Conservation (phyloP, 352 stramenopile species). For the Phytophthora sansomeana region DNA sequence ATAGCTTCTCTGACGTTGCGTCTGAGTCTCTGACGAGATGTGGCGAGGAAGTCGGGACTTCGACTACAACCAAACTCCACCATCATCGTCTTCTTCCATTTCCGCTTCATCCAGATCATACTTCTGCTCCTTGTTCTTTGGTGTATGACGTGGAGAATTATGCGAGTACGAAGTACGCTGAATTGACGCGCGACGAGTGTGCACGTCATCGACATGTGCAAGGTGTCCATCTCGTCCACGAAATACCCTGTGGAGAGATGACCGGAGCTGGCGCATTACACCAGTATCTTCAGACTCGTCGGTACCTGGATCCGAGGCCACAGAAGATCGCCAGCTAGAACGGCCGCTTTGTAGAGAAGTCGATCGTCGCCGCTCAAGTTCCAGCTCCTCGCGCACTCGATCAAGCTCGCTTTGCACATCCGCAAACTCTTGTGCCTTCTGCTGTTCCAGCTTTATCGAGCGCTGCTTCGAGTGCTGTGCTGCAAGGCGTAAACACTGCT, state of each 20-base stretch:
- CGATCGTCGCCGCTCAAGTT: constrained; percentile 53
- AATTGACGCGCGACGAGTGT: constrained; percentile 20
- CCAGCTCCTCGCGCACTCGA: constrained; percentile 59
- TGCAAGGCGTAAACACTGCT: constrained; percentile 54
- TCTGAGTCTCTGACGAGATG: too few relatives aligned
- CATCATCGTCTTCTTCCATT: constrained; percentile 45
- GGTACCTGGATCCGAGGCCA: constrained; percentile 37
- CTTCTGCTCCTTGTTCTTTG: constrained; percentile 26
- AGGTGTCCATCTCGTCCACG: constrained; percentile 15
- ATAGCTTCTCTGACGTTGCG: constrained; percentile 3
- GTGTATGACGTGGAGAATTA: constrained; percentile 36
- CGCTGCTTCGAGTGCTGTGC: constrained; percentile 58
- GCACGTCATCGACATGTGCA: background rate
- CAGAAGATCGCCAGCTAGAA: constrained; percentile 44
- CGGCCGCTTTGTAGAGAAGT: constrained; percentile 33
- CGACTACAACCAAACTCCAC: constrained; percentile 64
- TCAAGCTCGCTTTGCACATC: constrained; percentile 59
- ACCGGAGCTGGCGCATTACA: constrained; percentile 47
- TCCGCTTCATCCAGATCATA: constrained; percentile 49
- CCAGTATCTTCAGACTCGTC: constrained; percentile 45
- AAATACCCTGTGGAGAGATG: constrained; percentile 47
- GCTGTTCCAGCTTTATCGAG: constrained; percentile 66
- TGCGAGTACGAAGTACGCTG: constrained; percentile 38
- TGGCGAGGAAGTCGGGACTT: too few relatives aligned
- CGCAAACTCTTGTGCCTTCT: constrained; percentile 62